Percentiles rank a stretch among this genome's conserved stretches.
phyloP scores from a whole-genome alignment of 139 green algal species.

The Haematococcus lacustris region DNA sequence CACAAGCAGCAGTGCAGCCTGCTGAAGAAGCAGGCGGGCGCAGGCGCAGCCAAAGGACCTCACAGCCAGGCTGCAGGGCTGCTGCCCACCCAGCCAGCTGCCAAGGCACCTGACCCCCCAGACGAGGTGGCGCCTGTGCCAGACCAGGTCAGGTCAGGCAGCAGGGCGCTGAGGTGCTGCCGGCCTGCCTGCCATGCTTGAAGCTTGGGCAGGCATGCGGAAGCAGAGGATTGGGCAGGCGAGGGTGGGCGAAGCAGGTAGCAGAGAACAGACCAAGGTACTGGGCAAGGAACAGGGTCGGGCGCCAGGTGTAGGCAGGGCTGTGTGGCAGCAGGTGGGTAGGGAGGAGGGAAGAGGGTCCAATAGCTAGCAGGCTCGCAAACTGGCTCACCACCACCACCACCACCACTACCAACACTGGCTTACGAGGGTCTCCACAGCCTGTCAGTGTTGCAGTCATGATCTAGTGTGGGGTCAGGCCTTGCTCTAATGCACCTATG shows the following conservation, averaged over 20 bases:
- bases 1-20: constrained; percentile 13
- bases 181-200: too few species aligned
- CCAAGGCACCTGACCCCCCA: not conserved
- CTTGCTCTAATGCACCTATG: too few species aligned
- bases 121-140: not conserved
- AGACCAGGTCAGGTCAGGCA: not conserved
- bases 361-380: too few species aligned
- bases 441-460: too few species aligned
- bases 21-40: not conserved
- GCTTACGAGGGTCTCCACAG: too few species aligned
- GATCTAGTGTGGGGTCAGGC: too few species aligned
- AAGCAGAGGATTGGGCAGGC: not conserved
- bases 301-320: not conserved
- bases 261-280: not conserved
- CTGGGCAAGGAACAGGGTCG: not conserved
- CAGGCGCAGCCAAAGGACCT: not conserved
- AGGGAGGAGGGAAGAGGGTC: too few species aligned
- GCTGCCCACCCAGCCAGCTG: not conserved
- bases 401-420: constrained; percentile 49
- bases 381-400: too few species aligned
- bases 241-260: not conserved
- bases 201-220: not conserved
- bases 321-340: too few species aligned
- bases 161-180: not conserved
- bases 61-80: not conserved